These are phyloP conservation scores for Diutina neorugosa DNA, from an alignment of 1,139 yeast species.

Conservation along the genomic window DNA sequence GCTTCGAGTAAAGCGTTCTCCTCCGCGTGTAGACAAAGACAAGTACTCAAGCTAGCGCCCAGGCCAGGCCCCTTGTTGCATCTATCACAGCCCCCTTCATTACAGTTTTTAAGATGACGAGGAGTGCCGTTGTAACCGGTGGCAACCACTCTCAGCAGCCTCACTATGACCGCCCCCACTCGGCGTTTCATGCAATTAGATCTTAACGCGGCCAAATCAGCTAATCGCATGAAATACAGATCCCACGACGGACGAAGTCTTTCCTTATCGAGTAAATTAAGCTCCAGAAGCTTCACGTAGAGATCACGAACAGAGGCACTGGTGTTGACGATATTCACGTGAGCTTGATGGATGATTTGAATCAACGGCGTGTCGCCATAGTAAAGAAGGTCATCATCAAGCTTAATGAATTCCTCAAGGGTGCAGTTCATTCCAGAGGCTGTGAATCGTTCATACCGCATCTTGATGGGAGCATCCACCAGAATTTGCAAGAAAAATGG, in stretches of 20 bases:
- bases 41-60: conserved; percentile 54
- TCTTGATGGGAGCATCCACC: conserved; percentile 59
- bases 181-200: conserved; percentile 95
- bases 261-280: conserved; percentile 42
- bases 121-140: conserved; percentile 99
- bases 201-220: conserved; percentile 84
- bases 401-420: conserved; percentile 17
- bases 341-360: conserved; percentile 44
- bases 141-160: conserved; percentile 78
- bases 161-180: conserved; percentile 90
- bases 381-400: conserved; percentile 8
- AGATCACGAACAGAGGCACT: conserved; percentile 35
- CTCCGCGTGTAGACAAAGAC: conserved; percentile 92
- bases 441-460: conserved; percentile 40
- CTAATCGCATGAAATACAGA: conserved; percentile 83
- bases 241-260: conserved; percentile 94
- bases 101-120: conserved; percentile 74
- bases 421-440: conserved; percentile 6
- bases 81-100: conserved; percentile 88
- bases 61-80: conserved; percentile 67
- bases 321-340: conserved; percentile 51
- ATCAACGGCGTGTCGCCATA: conserved; percentile 16
- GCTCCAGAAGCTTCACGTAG: conserved; percentile 36
- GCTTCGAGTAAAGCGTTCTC: conserved; percentile 93
- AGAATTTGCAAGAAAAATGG: conserved; percentile 82